These are phyloP conservation scores for Penicillium sp. DNA, from an alignment of 2,329 filamentous ascomycete species.

Conservation along the genomic window DNA sequence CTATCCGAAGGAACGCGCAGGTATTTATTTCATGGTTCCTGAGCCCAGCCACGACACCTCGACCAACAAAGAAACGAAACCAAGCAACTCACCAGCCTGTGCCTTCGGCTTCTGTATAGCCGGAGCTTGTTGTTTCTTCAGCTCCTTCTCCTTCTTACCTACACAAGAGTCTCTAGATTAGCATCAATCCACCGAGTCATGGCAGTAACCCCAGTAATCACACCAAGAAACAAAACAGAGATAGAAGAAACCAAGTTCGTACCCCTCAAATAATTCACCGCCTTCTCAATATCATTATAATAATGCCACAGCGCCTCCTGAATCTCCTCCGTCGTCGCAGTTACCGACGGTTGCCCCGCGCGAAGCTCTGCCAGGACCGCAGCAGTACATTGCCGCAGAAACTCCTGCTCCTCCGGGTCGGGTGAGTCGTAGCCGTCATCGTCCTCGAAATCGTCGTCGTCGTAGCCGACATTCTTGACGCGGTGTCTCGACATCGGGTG, in stretches of 20 bases:
- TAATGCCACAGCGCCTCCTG: conserved; percentile 94
- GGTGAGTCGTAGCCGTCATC: conserved; percentile 46
- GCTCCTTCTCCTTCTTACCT: conserved; percentile 43
- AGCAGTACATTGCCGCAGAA: conserved; percentile 66
- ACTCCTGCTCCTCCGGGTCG: conserved; percentile 51
- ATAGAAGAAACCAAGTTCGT: conserved; percentile 33
- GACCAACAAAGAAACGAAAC: conserved; percentile 8
- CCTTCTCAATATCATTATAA: conserved; percentile 88
- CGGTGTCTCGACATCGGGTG: conserved; percentile 48
- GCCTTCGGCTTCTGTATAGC: conserved; percentile 31
- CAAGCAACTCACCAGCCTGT: conserved; percentile 31
- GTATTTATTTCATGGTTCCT: neutral
- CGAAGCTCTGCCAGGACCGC: conserved; percentile 70
- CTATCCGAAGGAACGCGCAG: neutral
- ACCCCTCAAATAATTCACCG: conserved; percentile 76
- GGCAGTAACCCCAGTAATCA: neutral
- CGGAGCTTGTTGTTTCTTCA: conserved; percentile 34
- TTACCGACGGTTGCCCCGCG: conserved; percentile 58
- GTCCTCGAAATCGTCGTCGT: conserved; percentile 44
- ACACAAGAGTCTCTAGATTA: conserved; percentile 3
- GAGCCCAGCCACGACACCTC: conserved; percentile 36
- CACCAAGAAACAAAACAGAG: too few species aligned
- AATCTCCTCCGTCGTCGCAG: conserved; percentile 70
- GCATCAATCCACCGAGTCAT: neutral
- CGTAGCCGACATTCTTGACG: conserved; percentile 47